Conservation (phyloP, 164 flowering plant genomes). For the Stephania japonica region DNA sequence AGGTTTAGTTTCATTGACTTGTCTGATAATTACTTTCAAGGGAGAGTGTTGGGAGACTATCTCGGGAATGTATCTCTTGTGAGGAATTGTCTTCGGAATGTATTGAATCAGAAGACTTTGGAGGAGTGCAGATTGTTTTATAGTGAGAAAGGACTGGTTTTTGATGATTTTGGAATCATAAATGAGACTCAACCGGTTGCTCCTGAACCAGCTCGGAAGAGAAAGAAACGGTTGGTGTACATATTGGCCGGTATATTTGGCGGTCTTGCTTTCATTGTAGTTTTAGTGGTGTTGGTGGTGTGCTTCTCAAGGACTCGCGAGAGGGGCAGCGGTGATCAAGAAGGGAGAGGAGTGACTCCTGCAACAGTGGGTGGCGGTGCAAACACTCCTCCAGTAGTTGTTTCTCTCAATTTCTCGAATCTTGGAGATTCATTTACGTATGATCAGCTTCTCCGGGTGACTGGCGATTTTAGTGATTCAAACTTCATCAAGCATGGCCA, state of each 20-base stretch:
- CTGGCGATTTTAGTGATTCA: slow-evolving; percentile 56
- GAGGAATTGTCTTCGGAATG: slow-evolving; percentile 61
- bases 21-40: slow-evolving; percentile 64
- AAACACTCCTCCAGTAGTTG: slow-evolving; percentile 30
- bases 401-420: slow-evolving; percentile 42
- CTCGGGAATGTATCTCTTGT: slow-evolving; percentile 34
- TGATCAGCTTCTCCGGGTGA: slow-evolving; percentile 67
- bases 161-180: slow-evolving; percentile 69
- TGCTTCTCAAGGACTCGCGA: slow-evolving; percentile 27
- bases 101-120: slow-evolving; percentile 48
- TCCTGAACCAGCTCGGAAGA: slow-evolving; percentile 20
- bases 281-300: slow-evolving; percentile 33
- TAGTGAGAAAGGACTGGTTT: slow-evolving; percentile 38
- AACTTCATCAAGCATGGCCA: slow-evolving; percentile 89
- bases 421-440: slow-evolving; percentile 69
- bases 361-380: slow-evolving; percentile 30
- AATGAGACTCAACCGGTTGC: slow-evolving; percentile 29
- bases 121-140: slow-evolving; percentile 58
- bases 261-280: slow-evolving; percentile 49
- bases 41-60: slow-evolving; percentile 35
- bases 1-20: slow-evolving; percentile 41
- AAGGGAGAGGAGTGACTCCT: slow-evolving; percentile 45
- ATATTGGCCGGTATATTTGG: slow-evolving; percentile 70
- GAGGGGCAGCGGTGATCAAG: slow-evolving; percentile 33
- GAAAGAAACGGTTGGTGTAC: slow-evolving; percentile 25